phyloP scores from a whole-genome alignment of 192 early-diverging fungal genomes.

The Powellomyces hirtus region DNA sequence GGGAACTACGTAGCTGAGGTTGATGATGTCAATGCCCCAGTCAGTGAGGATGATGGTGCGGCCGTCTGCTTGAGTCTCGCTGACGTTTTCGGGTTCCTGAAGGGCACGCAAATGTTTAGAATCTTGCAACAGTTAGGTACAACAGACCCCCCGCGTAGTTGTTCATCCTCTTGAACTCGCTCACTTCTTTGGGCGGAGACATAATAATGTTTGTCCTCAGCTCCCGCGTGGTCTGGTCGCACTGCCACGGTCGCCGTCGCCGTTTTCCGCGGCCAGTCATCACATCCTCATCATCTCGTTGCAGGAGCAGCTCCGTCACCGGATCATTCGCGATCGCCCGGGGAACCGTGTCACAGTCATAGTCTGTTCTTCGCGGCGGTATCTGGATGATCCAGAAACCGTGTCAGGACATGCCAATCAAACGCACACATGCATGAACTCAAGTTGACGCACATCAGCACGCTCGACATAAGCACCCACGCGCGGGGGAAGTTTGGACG shows the following conservation, averaged over 20 bases:
- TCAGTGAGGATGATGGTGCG: constrained; percentile 53
- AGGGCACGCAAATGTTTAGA: too few species aligned
- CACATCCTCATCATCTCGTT: constrained; percentile 37
- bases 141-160: too few species aligned
- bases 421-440: background rate
- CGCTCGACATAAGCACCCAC: constrained; percentile 14
- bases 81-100: too few species aligned
- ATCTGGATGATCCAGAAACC: constrained; percentile 2
- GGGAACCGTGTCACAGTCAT: constrained; percentile 41
- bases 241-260: constrained; percentile 13
- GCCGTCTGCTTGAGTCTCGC: constrained; percentile 7
- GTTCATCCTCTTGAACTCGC: too few species aligned
- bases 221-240: background rate
- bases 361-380: constrained; percentile 34
- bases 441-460: background rate
- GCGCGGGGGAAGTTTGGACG: constrained; percentile 3
- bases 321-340: constrained; percentile 49
- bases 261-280: constrained; percentile 13
- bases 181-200: too few species aligned
- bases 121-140: too few species aligned
- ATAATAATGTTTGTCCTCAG: background rate
- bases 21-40: constrained; percentile 50
- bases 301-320: constrained; percentile 38
- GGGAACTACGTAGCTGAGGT: constrained; percentile 8
- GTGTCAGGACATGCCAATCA: background rate